Evolutionary conservation across 139 green algal genomes (phyloP).

Genomic region (Tetradesmus lagerheimii): DNA sequence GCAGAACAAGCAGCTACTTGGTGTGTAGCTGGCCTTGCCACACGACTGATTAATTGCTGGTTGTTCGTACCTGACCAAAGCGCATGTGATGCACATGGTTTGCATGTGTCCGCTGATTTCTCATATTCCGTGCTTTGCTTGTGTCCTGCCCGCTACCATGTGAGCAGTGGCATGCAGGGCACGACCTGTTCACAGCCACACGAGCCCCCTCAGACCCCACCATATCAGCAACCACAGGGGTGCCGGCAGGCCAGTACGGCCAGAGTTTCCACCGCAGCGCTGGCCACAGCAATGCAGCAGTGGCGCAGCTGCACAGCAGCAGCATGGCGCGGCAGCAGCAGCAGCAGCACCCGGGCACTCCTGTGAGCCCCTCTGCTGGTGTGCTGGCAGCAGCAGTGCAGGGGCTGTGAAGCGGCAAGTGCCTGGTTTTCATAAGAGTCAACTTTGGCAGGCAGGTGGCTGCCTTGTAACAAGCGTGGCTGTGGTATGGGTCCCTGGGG

Average conservation of each 20-base stretch:
- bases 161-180: background rate
- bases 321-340: background rate
- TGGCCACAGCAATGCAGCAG: constrained; percentile 6
- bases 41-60: too few relatives aligned
- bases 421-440: background rate
- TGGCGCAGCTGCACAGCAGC: background rate
- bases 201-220: constrained; percentile 12
- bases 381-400: background rate
- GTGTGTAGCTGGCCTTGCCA: too few relatives aligned
- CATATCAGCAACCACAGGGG: constrained; percentile 19
- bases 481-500: too few relatives aligned
- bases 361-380: background rate
- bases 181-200: background rate
- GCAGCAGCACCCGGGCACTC: background rate
- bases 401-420: background rate
- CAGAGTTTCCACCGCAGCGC: background rate
- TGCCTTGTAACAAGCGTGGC: too few relatives aligned
- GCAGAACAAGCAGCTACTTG: too few relatives aligned
- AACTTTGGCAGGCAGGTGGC: too few relatives aligned
- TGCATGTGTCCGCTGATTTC: background rate
- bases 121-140: background rate
- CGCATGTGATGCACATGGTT: too few relatives aligned
- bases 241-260: constrained; percentile 14
- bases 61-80: too few relatives aligned
- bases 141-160: background rate